These are phyloP conservation scores for Leccinum holopus DNA, from an alignment of 1,284 basidiomycete species.

Conservation along the genomic window DNA sequence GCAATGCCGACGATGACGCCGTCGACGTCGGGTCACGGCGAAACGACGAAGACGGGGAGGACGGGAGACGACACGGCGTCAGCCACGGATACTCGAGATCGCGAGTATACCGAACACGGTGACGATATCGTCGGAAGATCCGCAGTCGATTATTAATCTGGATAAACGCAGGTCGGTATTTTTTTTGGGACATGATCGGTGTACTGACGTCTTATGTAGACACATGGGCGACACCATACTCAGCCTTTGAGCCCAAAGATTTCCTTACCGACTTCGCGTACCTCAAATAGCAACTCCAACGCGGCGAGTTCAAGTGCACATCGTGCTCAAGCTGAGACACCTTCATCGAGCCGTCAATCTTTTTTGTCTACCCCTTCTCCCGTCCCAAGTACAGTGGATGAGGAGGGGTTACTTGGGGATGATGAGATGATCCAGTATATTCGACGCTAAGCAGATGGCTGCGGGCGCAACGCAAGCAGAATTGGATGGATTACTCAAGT, in stretches of 20 bases:
- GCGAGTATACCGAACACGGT: constrained; percentile 71
- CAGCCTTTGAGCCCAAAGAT: constrained; percentile 71
- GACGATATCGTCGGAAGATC: constrained; percentile 50
- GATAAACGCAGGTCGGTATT: constrained; percentile 70
- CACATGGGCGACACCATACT: too few relatives aligned
- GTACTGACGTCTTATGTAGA: constrained; percentile 2
- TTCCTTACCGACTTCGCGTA: constrained; percentile 55
- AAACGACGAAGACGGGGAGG: too few relatives aligned
- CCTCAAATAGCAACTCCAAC: constrained; percentile 43
- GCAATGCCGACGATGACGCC: too few relatives aligned
- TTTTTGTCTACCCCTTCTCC: constrained; percentile 80
- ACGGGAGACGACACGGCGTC: too few relatives aligned
- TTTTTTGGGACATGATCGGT: background rate
- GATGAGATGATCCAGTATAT: constrained; percentile 98
- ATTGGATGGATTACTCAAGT: constrained; percentile 85
- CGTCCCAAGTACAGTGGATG: constrained; percentile 70
- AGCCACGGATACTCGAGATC: constrained; percentile 63
- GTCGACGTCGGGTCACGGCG: too few relatives aligned
- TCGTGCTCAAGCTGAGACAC: constrained; percentile 55
- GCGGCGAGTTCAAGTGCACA: constrained; percentile 50
- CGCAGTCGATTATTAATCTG: constrained; percentile 66
- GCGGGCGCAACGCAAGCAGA: constrained; percentile 83
- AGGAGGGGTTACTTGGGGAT: constrained; percentile 90
- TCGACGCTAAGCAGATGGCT: constrained; percentile 81
- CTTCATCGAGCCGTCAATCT: constrained; percentile 73